Evolutionary conservation across 257 asterid species (phyloP), one percentile per base, ranked within the genome.

Genomic region (Ophiorrhiza pumila): DNA sequence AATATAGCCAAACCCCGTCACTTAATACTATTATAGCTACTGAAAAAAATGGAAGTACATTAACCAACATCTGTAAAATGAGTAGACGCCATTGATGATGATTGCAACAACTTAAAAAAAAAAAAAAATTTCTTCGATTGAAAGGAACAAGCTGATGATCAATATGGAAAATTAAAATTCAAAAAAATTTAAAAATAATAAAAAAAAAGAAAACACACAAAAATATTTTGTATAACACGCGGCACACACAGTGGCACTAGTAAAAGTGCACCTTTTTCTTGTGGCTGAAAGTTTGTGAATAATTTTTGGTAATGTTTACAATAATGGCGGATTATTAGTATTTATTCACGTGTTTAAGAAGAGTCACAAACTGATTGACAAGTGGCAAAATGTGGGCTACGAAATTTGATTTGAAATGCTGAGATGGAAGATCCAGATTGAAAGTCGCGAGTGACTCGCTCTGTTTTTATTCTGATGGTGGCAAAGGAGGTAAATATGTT

Each of bases 401-500:
- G 10, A 65, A 11, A 52, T 60, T 1, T 58, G 78, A 77, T 69
- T 52, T 37, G n/a, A 52, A 27, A 4, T 78, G 84, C 71, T 82
- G 84, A 81, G 31, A 27, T 83, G 84, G 80, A 69, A 56, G 64
- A 65, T 58, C 49, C 34, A 64, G 62, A 52, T 12, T 13, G 59
- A 34, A 71, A 71, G 10, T 52, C 49, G 80, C 90, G 46, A 32
- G 58, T 65, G 87, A 85, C 89, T 83, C 88, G 89, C 71, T 83
- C 88, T 52, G 4, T 46, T 20, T n/a, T 12, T 22, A 7, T 1
- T 25, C 8, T 10, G 25, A 5, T 29, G 32, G 0, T 56, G 78
- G 65, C 39, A 56, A 12, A 20, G 15, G 0, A 9, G 0, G 73
- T 58, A 67, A 67, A 56, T 67, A 67, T 43, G n/a, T 23, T 12